These are phyloP conservation scores for Phytophthora foliorum DNA, from an alignment of 352 stramenopile genomes.

Conservation along the genomic window DNA sequence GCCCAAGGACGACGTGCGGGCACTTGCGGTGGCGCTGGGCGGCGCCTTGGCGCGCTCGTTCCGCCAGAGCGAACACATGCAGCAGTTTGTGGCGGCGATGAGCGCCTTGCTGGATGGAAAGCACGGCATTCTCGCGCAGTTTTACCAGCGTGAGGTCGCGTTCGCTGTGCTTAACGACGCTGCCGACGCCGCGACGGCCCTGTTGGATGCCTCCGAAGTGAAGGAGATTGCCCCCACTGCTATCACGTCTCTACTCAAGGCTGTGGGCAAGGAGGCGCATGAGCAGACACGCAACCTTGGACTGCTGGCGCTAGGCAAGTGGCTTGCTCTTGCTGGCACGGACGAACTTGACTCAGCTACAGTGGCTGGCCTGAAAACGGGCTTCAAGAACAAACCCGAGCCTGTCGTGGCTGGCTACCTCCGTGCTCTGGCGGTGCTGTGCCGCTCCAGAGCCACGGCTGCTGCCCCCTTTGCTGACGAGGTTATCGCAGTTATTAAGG, in stretches of 20 bases:
- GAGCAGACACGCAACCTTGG: constrained; percentile 82
- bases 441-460: constrained; percentile 36
- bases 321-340: constrained; percentile 61
- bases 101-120: constrained; percentile 79
- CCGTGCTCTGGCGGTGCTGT: constrained; percentile 63
- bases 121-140: constrained; percentile 88
- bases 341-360: constrained; percentile 59
- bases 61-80: constrained; percentile 58
- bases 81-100: constrained; percentile 66
- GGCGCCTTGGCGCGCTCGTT: constrained; percentile 64
- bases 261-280: constrained; percentile 85
- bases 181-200: constrained; percentile 41
- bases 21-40: constrained; percentile 57
- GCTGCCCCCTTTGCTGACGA: constrained; percentile 55
- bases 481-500: constrained; percentile 62
- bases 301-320: constrained; percentile 79
- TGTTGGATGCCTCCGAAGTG: constrained; percentile 42
- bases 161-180: constrained; percentile 76
- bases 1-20: constrained; percentile 88
- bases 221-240: constrained; percentile 55
- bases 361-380: constrained; percentile 54
- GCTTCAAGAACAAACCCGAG: constrained; percentile 81
- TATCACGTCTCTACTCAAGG: constrained; percentile 72
- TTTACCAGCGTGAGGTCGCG: constrained; percentile 85
- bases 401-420: constrained; percentile 73